Percentiles rank a stretch among this genome's conserved stretches.
Conservation (phyloP, 2,329 filamentous ascomycete species). For the Coniochaeta hoffmannii region DNA sequence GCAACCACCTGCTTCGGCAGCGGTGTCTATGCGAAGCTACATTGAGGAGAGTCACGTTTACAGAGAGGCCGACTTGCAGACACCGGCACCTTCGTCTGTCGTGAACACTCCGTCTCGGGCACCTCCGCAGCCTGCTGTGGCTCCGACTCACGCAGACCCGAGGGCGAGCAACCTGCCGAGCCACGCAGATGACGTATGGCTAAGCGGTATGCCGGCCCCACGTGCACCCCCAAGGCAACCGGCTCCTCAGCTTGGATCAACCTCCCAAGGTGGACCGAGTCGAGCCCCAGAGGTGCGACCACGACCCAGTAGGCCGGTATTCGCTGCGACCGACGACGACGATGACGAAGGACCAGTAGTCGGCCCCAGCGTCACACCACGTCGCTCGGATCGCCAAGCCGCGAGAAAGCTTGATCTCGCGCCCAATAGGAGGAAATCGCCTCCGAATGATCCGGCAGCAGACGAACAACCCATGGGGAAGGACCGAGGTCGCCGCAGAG, state of each 20-base stretch:
- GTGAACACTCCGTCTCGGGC: neutral
- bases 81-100: conserved; percentile 7
- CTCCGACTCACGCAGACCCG: neutral
- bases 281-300: neutral
- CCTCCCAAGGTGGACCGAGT: neutral
- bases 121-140: neutral
- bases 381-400: neutral
- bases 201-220: no score
- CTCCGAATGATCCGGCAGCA: neutral
- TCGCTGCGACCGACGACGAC: neutral
- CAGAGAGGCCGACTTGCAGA: conserved; percentile 12
- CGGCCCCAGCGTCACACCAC: neutral
- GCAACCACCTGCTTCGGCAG: neutral
- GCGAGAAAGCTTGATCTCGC: neutral
- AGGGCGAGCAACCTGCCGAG: neutral
- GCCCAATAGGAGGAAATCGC: neutral
- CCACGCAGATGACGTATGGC: neutral
- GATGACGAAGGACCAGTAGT: neutral
- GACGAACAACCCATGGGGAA: neutral
- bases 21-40: conserved; percentile 12
- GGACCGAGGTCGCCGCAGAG: neutral
- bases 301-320: neutral
- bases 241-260: no score
- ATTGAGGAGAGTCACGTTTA: conserved; percentile 18
- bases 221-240: neutral